Base-by-base conservation (phyloP, 2,329 filamentous ascomycete genomes). In the Penicillium sp. region DNA sequence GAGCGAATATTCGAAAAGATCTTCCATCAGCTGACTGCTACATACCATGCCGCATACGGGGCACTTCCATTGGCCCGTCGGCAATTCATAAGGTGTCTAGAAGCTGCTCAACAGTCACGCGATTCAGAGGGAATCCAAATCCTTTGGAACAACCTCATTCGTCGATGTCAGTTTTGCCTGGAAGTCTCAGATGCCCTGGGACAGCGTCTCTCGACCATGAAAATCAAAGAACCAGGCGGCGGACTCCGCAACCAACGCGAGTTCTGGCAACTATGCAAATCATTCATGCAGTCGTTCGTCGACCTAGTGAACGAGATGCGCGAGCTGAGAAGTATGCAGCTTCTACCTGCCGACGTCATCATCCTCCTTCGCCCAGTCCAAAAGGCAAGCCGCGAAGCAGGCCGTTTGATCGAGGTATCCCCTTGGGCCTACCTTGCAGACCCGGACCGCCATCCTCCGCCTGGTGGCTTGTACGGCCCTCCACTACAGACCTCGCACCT, bases 1-100 rank as follows among this genome's bases (percentile, higher is more conserved):
- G 88, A 95, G 59, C 78, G 80, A 15, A 78, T 83, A 26, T 95
- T 95, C 57, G 90, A 95, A 55, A 81, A 77, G 53, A 88, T 96
- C 21, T 95, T 87, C 70, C 64, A 88, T 31, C 85, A 85, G 40
- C 74, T 95, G 22, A 82, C 84, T 40, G 79, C 77, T 47, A 86
- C 88, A 1, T 84, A 85, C 19, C 85, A 89, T 43, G 75, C 87
- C 43, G 83, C 88, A 26, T 77, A 87, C 57, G 80, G 81, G 37
- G 83, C 82, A 1, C 72, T 95, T 24, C 88, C 88, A 1, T 74
- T 74, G 48, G 82, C 88, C 54, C 81, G 82, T 53, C 75, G 75
- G 44, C 84, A 89, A 54, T 82, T 93, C 53, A 69, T 76, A 28
- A 73, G 75, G 9, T 81, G 81, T 6, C 77, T 87, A 52, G 79